Conservation (phyloP, 441 rosid genomes). For the Arabidopsis lyrata region DNA sequence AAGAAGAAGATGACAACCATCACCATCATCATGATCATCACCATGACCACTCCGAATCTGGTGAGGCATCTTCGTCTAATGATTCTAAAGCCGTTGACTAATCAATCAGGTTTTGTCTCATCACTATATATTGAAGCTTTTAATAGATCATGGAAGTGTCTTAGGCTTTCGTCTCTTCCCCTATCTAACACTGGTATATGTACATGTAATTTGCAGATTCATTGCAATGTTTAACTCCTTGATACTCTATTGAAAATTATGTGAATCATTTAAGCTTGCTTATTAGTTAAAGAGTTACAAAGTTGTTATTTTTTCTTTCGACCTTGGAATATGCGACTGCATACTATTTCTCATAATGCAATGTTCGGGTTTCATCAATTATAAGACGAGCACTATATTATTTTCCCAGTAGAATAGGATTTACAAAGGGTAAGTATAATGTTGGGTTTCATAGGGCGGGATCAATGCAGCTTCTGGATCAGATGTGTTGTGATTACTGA, state of each 20-base stretch:
- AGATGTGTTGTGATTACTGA: neutral
- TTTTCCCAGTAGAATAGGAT: neutral
- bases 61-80: slow-evolving; percentile 41
- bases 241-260: neutral
- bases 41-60: slow-evolving; percentile 42
- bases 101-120: neutral
- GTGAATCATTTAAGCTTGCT: slow-evolving; percentile 4
- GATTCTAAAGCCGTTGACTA: slow-evolving; percentile 28
- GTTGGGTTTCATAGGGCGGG: neutral
- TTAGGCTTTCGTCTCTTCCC: slow-evolving; percentile 19
- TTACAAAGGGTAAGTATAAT: neutral
- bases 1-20: slow-evolving; percentile 60
- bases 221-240: slow-evolving; percentile 18
- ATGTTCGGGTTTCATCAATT: neutral
- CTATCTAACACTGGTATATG: slow-evolving; percentile 11
- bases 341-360: neutral
- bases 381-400: neutral
- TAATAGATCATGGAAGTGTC: slow-evolving; percentile 18
- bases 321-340: neutral
- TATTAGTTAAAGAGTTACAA: neutral
- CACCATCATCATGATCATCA: slow-evolving; percentile 46
- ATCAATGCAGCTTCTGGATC: neutral
- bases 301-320: neutral
- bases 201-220: slow-evolving; percentile 37
- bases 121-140: slow-evolving; percentile 16